A percentile compares a stretch with the other conserved stretches of the same genome.
These are phyloP conservation scores for Sphagnurus paluster DNA, from an alignment of 1,284 basidiomycete genomes.

Conservation along the genomic window DNA sequence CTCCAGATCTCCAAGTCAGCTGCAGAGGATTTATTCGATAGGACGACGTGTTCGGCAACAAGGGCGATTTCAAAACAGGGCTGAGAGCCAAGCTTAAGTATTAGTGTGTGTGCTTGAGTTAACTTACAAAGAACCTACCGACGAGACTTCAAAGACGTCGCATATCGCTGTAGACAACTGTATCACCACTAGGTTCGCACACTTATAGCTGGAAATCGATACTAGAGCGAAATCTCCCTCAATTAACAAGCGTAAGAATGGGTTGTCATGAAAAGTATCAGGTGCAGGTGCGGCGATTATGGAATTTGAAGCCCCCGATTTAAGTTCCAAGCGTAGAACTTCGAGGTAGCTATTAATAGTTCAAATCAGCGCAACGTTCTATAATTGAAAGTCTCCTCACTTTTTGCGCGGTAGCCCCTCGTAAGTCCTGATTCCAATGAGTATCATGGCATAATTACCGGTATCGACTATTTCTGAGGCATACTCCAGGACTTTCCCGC, in stretches of 20 bases:
- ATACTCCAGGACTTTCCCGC: not conserved
- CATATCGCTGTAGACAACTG: not conserved
- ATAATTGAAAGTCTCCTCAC: too few relatives aligned
- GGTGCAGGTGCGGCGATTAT: not conserved
- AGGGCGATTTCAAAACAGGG: too few relatives aligned
- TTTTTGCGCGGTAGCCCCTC: too few relatives aligned
- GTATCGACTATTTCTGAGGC: not conserved
- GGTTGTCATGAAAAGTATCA: not conserved
- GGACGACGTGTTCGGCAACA: too few relatives aligned
- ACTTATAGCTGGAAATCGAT: not conserved
- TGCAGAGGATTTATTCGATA: too few relatives aligned
- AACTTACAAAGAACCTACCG: not conserved
- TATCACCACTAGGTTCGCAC: not conserved
- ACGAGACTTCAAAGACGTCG: not conserved
- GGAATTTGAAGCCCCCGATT: not conserved
- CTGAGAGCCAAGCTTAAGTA: too few relatives aligned
- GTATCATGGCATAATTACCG: not conserved
- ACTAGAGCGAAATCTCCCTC: not conserved
- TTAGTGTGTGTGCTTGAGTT: too few relatives aligned
- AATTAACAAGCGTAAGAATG: not conserved
- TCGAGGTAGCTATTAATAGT: not conserved
- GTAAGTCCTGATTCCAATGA: not conserved
- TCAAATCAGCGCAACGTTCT: too few relatives aligned
- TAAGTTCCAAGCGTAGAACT: not conserved
- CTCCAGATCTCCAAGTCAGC: too few relatives aligned